A percentile compares a stretch with the other conserved stretches of the same genome.
phyloP scores from a whole-genome alignment of 1,284 basidiomycete species.

The Neonothopanus nambi region DNA sequence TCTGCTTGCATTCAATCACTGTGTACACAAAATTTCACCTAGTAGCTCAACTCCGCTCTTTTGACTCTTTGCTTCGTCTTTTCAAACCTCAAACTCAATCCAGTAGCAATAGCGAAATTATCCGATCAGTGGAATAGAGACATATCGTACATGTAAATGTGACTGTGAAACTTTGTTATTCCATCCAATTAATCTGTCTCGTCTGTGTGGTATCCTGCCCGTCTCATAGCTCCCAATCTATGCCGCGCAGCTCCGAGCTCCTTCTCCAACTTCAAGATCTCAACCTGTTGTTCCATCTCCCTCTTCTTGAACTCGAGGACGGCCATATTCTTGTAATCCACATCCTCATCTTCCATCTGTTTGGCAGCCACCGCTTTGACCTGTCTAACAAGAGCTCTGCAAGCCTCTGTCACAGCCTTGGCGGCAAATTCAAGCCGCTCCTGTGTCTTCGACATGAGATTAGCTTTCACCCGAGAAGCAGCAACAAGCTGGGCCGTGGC shows the following conservation, averaged over 20 bases:
- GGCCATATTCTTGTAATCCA: conserved; percentile 93
- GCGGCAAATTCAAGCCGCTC: conserved; percentile 94
- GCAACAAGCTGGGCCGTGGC: conserved; percentile 98
- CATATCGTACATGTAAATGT: conserved; percentile 15
- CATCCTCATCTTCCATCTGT: conserved; percentile 76
- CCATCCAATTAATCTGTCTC: conserved; percentile 57
- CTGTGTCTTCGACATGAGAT: conserved; percentile 98
- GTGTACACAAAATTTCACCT: conserved; percentile 2
- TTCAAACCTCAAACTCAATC: not conserved
- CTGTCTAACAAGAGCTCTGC: conserved; percentile 94
- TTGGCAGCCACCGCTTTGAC: conserved; percentile 94
- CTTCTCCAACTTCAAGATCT: conserved; percentile 96
- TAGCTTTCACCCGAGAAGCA: conserved; percentile 97
- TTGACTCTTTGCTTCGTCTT: conserved; percentile 4
- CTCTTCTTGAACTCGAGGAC: conserved; percentile 94
- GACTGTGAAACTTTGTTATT: conserved; percentile 9
- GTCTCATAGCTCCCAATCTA: conserved; percentile 85
- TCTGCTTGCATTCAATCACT: conserved; percentile 3
- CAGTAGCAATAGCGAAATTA: conserved; percentile 1
- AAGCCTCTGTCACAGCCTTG: conserved; percentile 98
- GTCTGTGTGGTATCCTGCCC: conserved; percentile 86
- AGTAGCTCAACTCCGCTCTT: conserved; percentile 10
- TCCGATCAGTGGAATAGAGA: conserved; percentile 10
- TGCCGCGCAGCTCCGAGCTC: conserved; percentile 88
- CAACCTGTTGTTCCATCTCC: conserved; percentile 99